phyloP scores from a whole-genome alignment of 805 yeast species.

The Candida ficus region DNA sequence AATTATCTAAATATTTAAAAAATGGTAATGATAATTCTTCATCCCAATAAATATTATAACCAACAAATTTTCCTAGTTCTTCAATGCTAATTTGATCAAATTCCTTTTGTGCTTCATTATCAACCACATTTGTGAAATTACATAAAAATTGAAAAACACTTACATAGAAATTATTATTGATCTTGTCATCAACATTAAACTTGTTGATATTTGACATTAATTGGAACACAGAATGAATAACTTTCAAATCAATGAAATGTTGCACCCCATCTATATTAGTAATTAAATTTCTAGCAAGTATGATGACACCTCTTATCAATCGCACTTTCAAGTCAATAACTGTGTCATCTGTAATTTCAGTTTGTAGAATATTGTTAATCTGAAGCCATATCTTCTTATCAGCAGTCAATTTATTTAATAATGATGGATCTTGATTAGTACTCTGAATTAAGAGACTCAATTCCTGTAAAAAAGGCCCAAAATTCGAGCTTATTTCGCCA shows the following conservation, averaged over 20 bases:
- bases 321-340: conserved; percentile 24
- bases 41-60: conserved; percentile 1
- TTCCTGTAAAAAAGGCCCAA: background rate
- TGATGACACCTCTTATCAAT: conserved; percentile 39
- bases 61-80: conserved; percentile 10
- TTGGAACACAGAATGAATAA: conserved; percentile 4
- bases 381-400: background rate
- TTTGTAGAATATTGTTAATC: background rate
- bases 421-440: background rate
- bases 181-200: background rate
- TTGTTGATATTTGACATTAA: background rate
- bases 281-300: conserved; percentile 45
- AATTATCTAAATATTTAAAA: conserved; percentile 11
- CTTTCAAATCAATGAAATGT: conserved; percentile 7
- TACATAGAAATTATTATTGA: background rate
- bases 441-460: background rate
- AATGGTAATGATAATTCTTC: conserved; percentile 8
- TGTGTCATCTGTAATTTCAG: background rate
- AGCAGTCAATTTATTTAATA: background rate
- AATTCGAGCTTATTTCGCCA: background rate
- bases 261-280: conserved; percentile 30
- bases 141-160: conserved; percentile 15
- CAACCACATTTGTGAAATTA: conserved; percentile 11
- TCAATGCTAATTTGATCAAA: conserved; percentile 6
- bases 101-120: conserved; percentile 6